Evolutionary conservation across 2,329 filamentous ascomycete genomes (phyloP), one percentile per base, ranked within the genome.

Genomic region (Clonostachys sp.): DNA sequence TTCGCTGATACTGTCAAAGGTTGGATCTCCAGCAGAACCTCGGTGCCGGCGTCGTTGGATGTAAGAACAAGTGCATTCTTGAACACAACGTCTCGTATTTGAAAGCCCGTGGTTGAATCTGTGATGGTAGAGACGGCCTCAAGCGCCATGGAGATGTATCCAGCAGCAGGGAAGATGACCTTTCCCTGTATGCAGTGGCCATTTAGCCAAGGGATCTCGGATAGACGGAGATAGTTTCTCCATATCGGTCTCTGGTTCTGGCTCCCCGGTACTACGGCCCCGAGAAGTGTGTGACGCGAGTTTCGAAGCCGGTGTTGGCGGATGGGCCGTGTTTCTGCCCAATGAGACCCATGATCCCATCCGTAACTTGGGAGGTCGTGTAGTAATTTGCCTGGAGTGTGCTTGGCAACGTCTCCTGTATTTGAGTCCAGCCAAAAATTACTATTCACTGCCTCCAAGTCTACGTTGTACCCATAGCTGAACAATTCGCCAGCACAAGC

Each of bases 351-450:
- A 47, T 71, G 66, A 35, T 67, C 60, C 63, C 65, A 72, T 4
- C 58, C 55, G 45, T 71, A 71, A 0, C 57, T 48, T 0, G 68
- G 68, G 16, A 72, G 55, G 48, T 57, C 59, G 4, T 10, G 13
- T 5, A 52, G 46, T 12, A 67, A 42, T 10, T 47, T n/a, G 34
- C 16, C 41, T 18, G 36, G 38, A 20, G 33, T 36, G 38, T 49
- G 13, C 42, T 44, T 44, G 14, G 14, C 36, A 18, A 39, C 36
- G 18, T 34, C 36, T 12, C 12, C 34, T 38, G 61, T 60, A 35
- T 76, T 66, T 48, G 75, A 60, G 9, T 75, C 55, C 12, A 54
- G 46, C 7, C 59, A 60, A 3, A 72, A 73, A 46, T 66, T 70
- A n/a, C 59, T 61, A 51, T 72, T 72, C 8, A 77, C 57, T 1